Evolutionary conservation across 257 asterid species (phyloP).

Genomic region (Capsicum rhomboideum): DNA sequence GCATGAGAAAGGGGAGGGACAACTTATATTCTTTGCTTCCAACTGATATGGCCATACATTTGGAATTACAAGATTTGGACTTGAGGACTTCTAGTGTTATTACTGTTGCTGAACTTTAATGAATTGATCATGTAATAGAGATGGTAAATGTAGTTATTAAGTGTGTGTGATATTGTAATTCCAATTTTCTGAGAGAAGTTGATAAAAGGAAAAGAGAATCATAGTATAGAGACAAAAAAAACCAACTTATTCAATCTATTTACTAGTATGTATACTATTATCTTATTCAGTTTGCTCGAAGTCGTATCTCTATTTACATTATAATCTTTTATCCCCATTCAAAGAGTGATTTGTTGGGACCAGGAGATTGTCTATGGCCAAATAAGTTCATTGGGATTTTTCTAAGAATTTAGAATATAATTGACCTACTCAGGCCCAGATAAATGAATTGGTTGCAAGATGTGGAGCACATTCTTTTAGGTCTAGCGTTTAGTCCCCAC

Average conservation of each 20-base stretch:
- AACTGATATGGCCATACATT: neutral
- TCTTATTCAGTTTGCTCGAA: neutral
- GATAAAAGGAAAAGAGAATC: neutral
- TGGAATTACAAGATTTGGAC: neutral
- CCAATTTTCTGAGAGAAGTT: neutral
- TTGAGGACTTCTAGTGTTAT: neutral
- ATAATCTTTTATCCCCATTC: neutral
- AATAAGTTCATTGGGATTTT: slow-evolving; percentile 17
- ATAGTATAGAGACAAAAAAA: neutral
- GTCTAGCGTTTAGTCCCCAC: slow-evolving; percentile 36
- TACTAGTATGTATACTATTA: neutral
- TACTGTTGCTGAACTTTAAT: neutral
- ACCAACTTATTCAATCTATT: neutral
- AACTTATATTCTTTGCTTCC: neutral
- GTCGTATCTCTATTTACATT: neutral
- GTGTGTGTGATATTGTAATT: neutral
- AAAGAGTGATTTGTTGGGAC: slow-evolving; percentile 17
- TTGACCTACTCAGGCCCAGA: slow-evolving; percentile 28
- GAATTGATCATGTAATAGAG: neutral
- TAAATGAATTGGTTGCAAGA: slow-evolving; percentile 21
- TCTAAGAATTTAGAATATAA: neutral
- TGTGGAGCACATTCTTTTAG: slow-evolving; percentile 13
- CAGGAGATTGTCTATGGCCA: slow-evolving; percentile 11
- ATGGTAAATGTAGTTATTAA: neutral
- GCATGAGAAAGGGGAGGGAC: slow-evolving; percentile 1